Evolutionary conservation across 2,329 filamentous ascomycete genomes (phyloP).

Genomic region (Xylaria sp.): DNA sequence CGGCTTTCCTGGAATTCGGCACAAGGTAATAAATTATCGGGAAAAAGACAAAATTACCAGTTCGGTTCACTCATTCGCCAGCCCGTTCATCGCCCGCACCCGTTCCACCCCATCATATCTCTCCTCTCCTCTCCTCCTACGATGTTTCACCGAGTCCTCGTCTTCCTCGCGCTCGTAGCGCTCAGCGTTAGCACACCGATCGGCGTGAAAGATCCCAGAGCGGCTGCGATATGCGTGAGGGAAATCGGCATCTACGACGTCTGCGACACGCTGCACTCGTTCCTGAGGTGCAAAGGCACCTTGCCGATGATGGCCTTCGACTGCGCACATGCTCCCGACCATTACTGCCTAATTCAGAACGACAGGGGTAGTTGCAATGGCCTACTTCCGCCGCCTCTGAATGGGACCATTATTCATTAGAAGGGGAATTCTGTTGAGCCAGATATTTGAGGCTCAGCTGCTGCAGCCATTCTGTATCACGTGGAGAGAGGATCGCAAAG

Average conservation of each 20-base stretch:
- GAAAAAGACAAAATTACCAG: slow-evolving; percentile 21
- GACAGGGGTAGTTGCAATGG: slow-evolving; percentile 38
- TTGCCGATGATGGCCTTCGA: slow-evolving; percentile 36
- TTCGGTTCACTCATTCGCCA: slow-evolving; percentile 18
- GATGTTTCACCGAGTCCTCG: slow-evolving; percentile 30
- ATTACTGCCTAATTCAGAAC: slow-evolving; percentile 36
- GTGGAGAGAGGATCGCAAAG: neutral
- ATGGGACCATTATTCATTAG: slow-evolving; percentile 26
- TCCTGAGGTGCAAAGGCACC: slow-evolving; percentile 30
- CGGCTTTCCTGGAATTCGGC: slow-evolving; percentile 17
- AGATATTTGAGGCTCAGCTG: neutral
- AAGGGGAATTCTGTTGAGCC: neutral
- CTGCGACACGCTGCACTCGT: slow-evolving; percentile 41
- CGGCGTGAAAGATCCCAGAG: slow-evolving; percentile 4
- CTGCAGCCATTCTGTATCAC: neutral
- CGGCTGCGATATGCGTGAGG: slow-evolving; percentile 25
- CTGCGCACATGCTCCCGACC: slow-evolving; percentile 27
- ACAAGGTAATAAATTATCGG: slow-evolving; percentile 26
- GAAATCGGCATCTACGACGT: slow-evolving; percentile 36
- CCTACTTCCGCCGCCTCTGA: slow-evolving; percentile 32
- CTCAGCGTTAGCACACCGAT: slow-evolving; percentile 30
- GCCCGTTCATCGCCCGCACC: neutral
- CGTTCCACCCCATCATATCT: slow-evolving; percentile 18
- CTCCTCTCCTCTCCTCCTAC: neutral
- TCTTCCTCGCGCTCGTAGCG: slow-evolving; percentile 29